A percentile compares a stretch with the other conserved stretches of the same genome.
Conservation (phyloP, 2,329 filamentous ascomycete species). For the Trichoderma brevicompactum region DNA sequence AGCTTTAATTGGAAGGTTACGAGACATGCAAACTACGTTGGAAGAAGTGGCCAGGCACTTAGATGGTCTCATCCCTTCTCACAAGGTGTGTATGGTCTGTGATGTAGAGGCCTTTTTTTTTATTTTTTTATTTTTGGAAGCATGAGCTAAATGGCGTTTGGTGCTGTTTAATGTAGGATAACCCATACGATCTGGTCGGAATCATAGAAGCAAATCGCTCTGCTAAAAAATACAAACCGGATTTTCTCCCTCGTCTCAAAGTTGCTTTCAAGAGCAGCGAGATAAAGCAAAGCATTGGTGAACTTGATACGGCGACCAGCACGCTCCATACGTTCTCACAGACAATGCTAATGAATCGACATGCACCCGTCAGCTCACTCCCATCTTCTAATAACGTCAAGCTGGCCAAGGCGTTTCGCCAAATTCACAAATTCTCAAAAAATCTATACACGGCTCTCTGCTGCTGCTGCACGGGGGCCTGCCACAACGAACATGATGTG, state of each 20-base stretch:
- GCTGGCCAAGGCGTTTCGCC: constrained; percentile 14
- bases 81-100: constrained; percentile 3
- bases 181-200: constrained; percentile 10
- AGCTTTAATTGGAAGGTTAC: constrained; percentile 10
- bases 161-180: not conserved
- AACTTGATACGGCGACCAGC: constrained; percentile 19
- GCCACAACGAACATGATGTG: constrained; percentile 20
- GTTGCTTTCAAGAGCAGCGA: constrained; percentile 19
- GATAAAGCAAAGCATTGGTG: constrained; percentile 21
- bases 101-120: too few species aligned
- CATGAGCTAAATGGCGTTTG: not conserved
- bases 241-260: constrained; percentile 12
- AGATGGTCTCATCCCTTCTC: constrained; percentile 14
- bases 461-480: not conserved
- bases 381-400: not conserved
- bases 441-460: constrained; percentile 15
- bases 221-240: not conserved
- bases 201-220: constrained; percentile 23
- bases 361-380: not conserved
- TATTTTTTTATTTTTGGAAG: not conserved
- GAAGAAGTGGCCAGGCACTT: constrained; percentile 14
- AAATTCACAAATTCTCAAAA: constrained; percentile 15
- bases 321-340: constrained; percentile 19
- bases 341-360: constrained; percentile 15
- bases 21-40: constrained; percentile 4